Conservation (phyloP, 1,139 yeast species). For the Taphrina wiesneri region DNA sequence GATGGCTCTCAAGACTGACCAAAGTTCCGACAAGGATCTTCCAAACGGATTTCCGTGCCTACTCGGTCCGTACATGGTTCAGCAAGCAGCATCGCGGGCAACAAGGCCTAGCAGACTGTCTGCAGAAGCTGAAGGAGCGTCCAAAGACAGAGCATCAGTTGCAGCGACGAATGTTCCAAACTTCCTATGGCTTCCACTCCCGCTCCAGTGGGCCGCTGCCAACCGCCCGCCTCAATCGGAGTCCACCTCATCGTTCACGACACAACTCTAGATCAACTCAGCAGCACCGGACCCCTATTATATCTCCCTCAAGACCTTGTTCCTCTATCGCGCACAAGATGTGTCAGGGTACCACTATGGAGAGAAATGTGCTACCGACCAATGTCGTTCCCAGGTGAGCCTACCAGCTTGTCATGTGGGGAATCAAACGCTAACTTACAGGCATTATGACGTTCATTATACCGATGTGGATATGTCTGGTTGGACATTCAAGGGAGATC, state of each 20-base stretch:
- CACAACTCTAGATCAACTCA: neutral
- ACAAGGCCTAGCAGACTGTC: neutral
- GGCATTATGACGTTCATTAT: constrained; percentile 65
- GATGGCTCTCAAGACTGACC: no score
- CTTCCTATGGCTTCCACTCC: neutral
- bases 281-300: neutral
- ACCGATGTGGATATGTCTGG: constrained; percentile 67
- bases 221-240: neutral
- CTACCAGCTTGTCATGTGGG: neutral
- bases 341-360: constrained; percentile 24
- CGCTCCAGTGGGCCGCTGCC: neutral
- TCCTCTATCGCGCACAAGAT: constrained; percentile 18
- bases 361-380: constrained; percentile 32
- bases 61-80: no score
- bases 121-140: neutral
- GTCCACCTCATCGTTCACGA: neutral
- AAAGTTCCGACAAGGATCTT: no score
- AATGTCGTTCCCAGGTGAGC: constrained; percentile 34
- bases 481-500: constrained; percentile 69
- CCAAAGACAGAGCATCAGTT: neutral
- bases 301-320: neutral
- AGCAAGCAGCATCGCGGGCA: no score
- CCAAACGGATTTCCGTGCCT: no score
- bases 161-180: neutral
- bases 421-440: neutral